A percentile compares a stretch with the other conserved stretches of the same genome.
Conservation (phyloP, 2,329 filamentous ascomycete genomes). For the Colletotrichum nymphaeae region DNA sequence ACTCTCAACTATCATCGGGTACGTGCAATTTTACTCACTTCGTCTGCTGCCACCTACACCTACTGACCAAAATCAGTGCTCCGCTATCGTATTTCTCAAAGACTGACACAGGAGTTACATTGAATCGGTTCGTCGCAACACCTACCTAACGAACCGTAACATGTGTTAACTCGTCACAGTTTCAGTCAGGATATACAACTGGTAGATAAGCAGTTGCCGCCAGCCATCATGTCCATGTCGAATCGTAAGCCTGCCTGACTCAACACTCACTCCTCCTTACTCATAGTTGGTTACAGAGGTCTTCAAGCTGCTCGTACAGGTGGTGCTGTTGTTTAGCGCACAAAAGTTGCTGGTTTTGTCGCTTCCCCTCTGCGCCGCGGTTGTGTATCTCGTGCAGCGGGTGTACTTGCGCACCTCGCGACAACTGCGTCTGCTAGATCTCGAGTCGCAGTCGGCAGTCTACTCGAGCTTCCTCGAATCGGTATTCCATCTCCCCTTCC, state of each 20-base stretch:
- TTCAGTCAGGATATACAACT: constrained; percentile 44
- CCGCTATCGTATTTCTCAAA: constrained; percentile 38
- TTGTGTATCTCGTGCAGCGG: constrained; percentile 46
- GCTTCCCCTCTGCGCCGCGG: constrained; percentile 39
- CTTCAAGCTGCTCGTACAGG: constrained; percentile 20
- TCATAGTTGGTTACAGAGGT: neutral
- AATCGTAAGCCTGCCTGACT: neutral
- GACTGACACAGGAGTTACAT: constrained; percentile 36
- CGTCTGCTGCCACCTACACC: no score
- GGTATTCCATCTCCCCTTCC: neutral
- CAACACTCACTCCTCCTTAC: neutral
- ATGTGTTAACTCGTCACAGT: neutral
- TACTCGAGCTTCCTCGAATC: constrained; percentile 58
- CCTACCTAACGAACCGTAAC: no score
- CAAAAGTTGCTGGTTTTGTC: constrained; percentile 40
- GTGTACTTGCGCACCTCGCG: constrained; percentile 56
- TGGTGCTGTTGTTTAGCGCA: neutral
- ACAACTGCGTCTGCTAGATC: constrained; percentile 54
- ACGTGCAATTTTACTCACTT: neutral
- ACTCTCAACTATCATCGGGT: constrained; percentile 21
- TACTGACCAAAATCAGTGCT: neutral
- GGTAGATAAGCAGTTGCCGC: constrained; percentile 36
- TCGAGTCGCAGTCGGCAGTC: constrained; percentile 54
- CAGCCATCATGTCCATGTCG: constrained; percentile 4
- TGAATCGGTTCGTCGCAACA: constrained; percentile 27